Evolutionary conservation across 176 grass and related monocot genomes (phyloP).

Genomic region (Juncus inflexus): DNA sequence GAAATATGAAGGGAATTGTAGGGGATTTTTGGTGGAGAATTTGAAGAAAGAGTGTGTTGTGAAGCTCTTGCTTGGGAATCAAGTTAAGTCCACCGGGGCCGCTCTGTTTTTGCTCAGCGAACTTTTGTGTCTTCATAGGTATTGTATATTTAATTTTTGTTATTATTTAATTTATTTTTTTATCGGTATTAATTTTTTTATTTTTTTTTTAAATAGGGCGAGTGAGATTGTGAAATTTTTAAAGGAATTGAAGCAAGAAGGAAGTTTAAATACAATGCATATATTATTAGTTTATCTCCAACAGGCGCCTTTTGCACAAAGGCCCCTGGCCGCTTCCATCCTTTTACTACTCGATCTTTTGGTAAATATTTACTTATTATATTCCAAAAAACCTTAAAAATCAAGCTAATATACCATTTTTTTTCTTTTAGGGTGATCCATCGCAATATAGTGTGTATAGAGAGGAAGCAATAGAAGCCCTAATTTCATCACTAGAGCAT

Average conservation of each 20-base stretch:
- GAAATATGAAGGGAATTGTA: constrained; percentile 79
- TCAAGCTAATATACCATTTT: constrained; percentile 12
- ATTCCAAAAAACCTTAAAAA: not conserved
- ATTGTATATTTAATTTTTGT: not conserved
- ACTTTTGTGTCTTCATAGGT: constrained; percentile 88
- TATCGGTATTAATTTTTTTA: not conserved
- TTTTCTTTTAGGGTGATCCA: constrained; percentile 78
- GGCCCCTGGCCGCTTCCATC: constrained; percentile 73
- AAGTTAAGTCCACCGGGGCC: constrained; percentile 51
- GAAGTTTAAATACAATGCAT: constrained; percentile 85
- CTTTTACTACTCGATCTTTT: constrained; percentile 85
- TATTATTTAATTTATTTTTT: too few relatives aligned
- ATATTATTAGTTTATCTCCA: constrained; percentile 90
- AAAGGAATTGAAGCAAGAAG: constrained; percentile 63
- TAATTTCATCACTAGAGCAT: constrained; percentile 57
- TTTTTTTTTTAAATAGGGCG: constrained; percentile 55
- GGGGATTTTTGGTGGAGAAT: constrained; percentile 65
- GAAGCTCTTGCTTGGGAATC: constrained; percentile 65
- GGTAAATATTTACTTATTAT: constrained; percentile 38
- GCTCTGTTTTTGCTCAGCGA: constrained; percentile 79
- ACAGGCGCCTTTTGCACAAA: constrained; percentile 67
- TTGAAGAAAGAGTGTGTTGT: constrained; percentile 77
- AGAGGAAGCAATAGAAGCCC: constrained; percentile 77
- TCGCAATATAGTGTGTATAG: constrained; percentile 79
- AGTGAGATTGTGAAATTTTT: constrained; percentile 64